Conservation (phyloP, 2,329 filamentous ascomycete genomes). For the Paecilomyces sp. region DNA sequence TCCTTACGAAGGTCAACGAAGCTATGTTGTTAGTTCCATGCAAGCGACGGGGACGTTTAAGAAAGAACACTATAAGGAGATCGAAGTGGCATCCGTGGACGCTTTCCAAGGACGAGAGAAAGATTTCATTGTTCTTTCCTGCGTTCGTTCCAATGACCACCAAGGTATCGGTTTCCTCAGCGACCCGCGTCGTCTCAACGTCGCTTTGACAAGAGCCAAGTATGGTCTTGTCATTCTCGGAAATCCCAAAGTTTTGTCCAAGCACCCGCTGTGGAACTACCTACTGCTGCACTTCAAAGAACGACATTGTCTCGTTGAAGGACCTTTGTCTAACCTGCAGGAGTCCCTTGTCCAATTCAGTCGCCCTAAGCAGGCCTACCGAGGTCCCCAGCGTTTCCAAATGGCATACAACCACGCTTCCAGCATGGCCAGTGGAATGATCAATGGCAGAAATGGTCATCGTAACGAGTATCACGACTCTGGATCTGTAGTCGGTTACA, state of each 20-base stretch:
- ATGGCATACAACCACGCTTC: slow-evolving; percentile 65
- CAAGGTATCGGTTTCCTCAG: slow-evolving; percentile 98
- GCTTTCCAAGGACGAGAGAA: slow-evolving; percentile 99
- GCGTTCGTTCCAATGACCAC: slow-evolving; percentile 96
- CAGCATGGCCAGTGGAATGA: slow-evolving; percentile 49
- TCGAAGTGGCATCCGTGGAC: slow-evolving; percentile 96
- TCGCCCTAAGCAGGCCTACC: slow-evolving; percentile 85
- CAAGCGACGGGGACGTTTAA: slow-evolving; percentile 95
- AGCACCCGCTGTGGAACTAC: slow-evolving; percentile 97
- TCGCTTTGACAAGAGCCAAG: slow-evolving; percentile 92
- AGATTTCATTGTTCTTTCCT: slow-evolving; percentile 96
- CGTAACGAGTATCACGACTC: slow-evolving; percentile 60
- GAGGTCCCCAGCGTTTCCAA: slow-evolving; percentile 79
- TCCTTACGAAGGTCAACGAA: slow-evolving; percentile 95
- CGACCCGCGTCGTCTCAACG: slow-evolving; percentile 93
- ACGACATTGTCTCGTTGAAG: slow-evolving; percentile 89
- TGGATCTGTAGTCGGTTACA: slow-evolving; percentile 87
- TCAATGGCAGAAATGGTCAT: slow-evolving; percentile 44
- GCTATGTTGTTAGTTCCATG: slow-evolving; percentile 99
- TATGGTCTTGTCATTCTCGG: slow-evolving; percentile 94
- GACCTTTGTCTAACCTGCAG: slow-evolving; percentile 91
- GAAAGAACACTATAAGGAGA: slow-evolving; percentile 97
- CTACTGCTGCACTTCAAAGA: slow-evolving; percentile 95
- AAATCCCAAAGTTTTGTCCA: slow-evolving; percentile 94
- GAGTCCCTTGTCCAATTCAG: slow-evolving; percentile 92